Percentiles rank a stretch among this genome's conserved stretches.
These are phyloP conservation scores for Tilletia walkeri DNA, from an alignment of 1,284 basidiomycete genomes.

Conservation along the genomic window DNA sequence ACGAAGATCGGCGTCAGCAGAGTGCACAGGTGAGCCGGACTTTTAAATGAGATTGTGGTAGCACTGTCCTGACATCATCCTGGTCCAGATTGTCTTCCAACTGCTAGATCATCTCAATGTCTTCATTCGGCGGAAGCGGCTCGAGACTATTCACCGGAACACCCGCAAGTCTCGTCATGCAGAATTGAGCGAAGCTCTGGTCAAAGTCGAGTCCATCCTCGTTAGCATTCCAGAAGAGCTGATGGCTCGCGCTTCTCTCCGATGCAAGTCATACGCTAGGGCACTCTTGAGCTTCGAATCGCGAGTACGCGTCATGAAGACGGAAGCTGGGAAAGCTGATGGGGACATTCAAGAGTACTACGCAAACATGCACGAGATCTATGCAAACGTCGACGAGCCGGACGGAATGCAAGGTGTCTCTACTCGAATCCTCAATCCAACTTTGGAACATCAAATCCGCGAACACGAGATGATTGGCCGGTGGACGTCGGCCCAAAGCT, in stretches of 20 bases:
- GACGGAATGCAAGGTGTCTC: constrained; percentile 99
- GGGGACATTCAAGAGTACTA: constrained; percentile 67
- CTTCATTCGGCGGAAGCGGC: constrained; percentile 68
- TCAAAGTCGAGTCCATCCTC: constrained; percentile 71
- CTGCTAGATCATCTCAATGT: constrained; percentile 91
- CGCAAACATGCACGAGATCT: constrained; percentile 91
- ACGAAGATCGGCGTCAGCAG: constrained; percentile 42
- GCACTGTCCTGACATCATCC: constrained; percentile 1
- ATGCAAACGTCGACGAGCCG: constrained; percentile 92
- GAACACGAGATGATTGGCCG: constrained; percentile 95
- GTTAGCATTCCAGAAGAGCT: constrained; percentile 81
- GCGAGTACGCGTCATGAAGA: constrained; percentile 48
- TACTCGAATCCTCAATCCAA: constrained; percentile 80
- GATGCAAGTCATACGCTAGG: constrained; percentile 89
- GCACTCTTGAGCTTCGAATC: constrained; percentile 93
- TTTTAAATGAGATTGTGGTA: not conserved
- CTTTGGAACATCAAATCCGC: constrained; percentile 92
- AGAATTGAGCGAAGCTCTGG: constrained; percentile 54
- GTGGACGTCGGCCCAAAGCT: constrained; percentile 98
- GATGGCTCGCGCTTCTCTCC: constrained; percentile 87
- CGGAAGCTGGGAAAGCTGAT: constrained; percentile 39
- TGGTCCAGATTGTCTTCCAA: constrained; percentile 77
- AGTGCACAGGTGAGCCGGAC: constrained; percentile 66
- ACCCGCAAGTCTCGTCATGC: not conserved
- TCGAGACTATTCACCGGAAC: constrained; percentile 30